Base-by-base conservation (phyloP, 2,329 filamentous ascomycete species). In the Incumbomyces delicatus region DNA sequence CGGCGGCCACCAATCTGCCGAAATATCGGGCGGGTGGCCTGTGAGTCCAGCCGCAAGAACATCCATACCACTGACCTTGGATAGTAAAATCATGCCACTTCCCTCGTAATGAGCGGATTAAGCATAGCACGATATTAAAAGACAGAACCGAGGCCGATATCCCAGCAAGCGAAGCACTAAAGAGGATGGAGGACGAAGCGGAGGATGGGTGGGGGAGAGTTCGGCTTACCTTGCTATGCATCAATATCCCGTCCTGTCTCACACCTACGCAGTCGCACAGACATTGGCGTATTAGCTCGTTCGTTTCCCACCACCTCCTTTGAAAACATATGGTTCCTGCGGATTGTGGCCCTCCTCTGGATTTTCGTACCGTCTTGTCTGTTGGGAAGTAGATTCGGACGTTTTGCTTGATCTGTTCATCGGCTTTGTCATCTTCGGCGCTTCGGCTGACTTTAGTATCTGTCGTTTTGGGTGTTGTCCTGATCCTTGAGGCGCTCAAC, bases 291-390 rank as follows among this genome's bases (percentile, higher is more conserved):
- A 90, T 90, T 57, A 96, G 96, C 0, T 69, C 76, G 1, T 74
- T 67, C 35, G 81, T 71, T 27, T 51, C 43, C 74, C 83, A 96
- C 80, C 81, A 88, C 51, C 78, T 80, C 7, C 74, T 67, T 50
- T 83, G 76, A 49, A 92, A 75, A 58, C 84, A 94, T 49, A 96
- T 88, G 0, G 89, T 94, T 7, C 90, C 90, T 17, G 79, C 92
- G 34, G 69, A 80, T 47, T 66, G 62, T 47, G 63, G 68, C 2
- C 83, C 85, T 27, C 80, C 83, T 51, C 71, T 77, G 57, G 84
- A 88, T 27, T 64, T 61, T 8, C 62, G 60, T 2, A 94, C 81
- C 0, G 87, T 94, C 16, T 80, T 65, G 10, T 76, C 64, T 1
- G 83, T 87, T 2, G 88, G 89, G 58, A 90, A 95, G 64, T 89